Percentiles rank a stretch among this genome's conserved stretches.
Evolutionary conservation across 345 rosid species (phyloP).

Genomic region (Theobroma cacao): DNA sequence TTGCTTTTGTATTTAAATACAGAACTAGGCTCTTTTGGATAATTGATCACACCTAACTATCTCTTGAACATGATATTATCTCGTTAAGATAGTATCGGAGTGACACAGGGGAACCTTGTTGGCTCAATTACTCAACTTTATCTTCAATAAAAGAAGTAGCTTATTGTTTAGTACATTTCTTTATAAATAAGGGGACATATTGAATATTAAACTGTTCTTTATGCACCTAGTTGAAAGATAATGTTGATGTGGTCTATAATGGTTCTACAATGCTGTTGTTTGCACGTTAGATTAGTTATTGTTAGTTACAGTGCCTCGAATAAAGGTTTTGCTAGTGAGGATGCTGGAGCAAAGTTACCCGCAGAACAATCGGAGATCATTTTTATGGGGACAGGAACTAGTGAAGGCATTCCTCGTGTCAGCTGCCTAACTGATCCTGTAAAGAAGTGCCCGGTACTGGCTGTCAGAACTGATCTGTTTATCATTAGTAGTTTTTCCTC

Average conservation of each 20-base stretch:
- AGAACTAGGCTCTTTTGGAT: not conserved
- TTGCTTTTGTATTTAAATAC: not conserved
- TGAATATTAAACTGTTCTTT: not conserved
- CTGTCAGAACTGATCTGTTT: not conserved
- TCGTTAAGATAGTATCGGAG: not conserved
- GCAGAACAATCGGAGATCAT: slow-evolving; percentile 61
- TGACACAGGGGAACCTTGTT: not conserved
- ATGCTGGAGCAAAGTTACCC: slow-evolving; percentile 23
- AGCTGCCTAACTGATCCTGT: slow-evolving; percentile 85
- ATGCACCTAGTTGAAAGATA: not conserved
- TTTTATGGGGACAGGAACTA: slow-evolving; percentile 88
- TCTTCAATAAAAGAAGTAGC: not conserved
- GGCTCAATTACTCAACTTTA: not conserved
- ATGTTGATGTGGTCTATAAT: not conserved
- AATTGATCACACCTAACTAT: not conserved
- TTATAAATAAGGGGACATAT: not conserved
- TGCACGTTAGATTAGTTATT: not conserved
- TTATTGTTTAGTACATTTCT: not conserved
- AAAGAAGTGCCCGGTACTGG: slow-evolving; percentile 67
- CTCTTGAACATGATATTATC: not conserved
- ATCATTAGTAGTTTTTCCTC: not conserved
- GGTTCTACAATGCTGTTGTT: not conserved
- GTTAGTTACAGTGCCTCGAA: slow-evolving; percentile 14
- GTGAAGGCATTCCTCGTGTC: slow-evolving; percentile 94
- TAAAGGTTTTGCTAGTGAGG: slow-evolving; percentile 40